Evolutionary conservation across 2,329 filamentous ascomycete species (phyloP), one percentile per base, ranked within the genome.

Genomic region (Emericellopsis atlantica): DNA sequence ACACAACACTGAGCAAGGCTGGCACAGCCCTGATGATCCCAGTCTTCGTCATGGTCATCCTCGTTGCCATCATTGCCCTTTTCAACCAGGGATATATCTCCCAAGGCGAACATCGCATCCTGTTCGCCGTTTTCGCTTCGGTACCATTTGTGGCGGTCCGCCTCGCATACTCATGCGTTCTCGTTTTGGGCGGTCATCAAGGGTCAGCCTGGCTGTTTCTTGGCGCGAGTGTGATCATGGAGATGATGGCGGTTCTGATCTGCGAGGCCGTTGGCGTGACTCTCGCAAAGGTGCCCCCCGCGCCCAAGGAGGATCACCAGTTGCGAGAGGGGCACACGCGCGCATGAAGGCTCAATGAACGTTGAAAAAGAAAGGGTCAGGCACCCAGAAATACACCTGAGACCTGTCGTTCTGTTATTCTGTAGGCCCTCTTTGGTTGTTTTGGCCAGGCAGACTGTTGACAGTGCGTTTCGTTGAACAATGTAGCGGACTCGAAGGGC

Each of bases 61-160:
- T 67, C 43, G 44, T 65, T 45, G 52, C 59, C 5, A 35, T 66
- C 22, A 41, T 71, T n/a, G 55, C 55, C 18, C 42, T 65, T 15
- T 53, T 61, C 31, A 64, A 63, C 48, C 60, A 60, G 32, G 53
- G 58, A 41, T 54, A 50, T 33, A 48, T 65, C 16, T 63, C 61
- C 32, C 52, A 73, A 44, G 61, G 74, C n/a, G 74, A 78, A 52
- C 67, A 69, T 45, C 66, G 70, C 14, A 66, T 79, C 33, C 57
- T 79, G 9, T 60, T 72, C 23, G 58, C 56, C 11, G 55, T 66
- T 34, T 39, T 49, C n/a, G 43, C 49, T 22, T 58, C 56, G 35
- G 39, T 60, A 8, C 59, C 59, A 4, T 59, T 60, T 40, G 52
- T 59, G 34, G 36, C 56, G 7, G 55, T 59, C 15, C 54, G 57